Percentiles rank a stretch among this genome's conserved stretches.
phyloP scores from a whole-genome alignment of 441 rosid genomes.

The Monsonia emarginata region DNA sequence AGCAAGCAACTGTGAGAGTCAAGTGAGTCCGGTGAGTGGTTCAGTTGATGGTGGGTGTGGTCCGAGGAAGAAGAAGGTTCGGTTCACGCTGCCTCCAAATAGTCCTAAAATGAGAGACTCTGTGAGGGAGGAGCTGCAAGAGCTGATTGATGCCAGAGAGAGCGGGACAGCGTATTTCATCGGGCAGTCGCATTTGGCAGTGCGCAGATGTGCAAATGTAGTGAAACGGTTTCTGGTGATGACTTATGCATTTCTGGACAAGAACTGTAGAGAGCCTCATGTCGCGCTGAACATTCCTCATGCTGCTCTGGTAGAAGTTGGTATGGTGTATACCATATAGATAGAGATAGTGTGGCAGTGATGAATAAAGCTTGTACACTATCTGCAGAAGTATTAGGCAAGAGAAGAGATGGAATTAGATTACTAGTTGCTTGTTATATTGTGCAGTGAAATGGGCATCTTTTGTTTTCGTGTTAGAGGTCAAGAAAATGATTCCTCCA shows the following conservation, averaged over 20 bases:
- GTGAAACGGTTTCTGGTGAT: constrained; percentile 36
- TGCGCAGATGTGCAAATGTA: constrained; percentile 27
- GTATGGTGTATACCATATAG: constrained; percentile 38
- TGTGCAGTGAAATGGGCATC: no score
- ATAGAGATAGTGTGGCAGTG: background rate
- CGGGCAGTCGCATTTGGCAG: constrained; percentile 42
- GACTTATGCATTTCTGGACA: constrained; percentile 35
- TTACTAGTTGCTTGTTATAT: no score
- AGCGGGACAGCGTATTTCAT: constrained; percentile 50
- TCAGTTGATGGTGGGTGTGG: background rate
- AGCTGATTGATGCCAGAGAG: constrained; percentile 46
- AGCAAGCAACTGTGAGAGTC: constrained; percentile 1
- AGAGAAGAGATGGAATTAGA: no score
- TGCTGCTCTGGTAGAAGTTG: constrained; percentile 54
- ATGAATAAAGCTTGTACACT: background rate
- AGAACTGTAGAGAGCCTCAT: constrained; percentile 37
- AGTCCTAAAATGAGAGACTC: constrained; percentile 24
- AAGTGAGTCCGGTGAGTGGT: background rate
- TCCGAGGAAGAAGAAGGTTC: constrained; percentile 33
- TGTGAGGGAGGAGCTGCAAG: constrained; percentile 35
- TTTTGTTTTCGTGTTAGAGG: no score
- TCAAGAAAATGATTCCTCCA: no score
- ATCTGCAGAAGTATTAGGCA: no score
- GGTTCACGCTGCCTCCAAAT: constrained; percentile 29
- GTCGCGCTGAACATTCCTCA: constrained; percentile 50